Percentiles rank a stretch among this genome's conserved stretches.
phyloP scores from a whole-genome alignment of 331 rosid genomes.

The Quercus tomentella region DNA sequence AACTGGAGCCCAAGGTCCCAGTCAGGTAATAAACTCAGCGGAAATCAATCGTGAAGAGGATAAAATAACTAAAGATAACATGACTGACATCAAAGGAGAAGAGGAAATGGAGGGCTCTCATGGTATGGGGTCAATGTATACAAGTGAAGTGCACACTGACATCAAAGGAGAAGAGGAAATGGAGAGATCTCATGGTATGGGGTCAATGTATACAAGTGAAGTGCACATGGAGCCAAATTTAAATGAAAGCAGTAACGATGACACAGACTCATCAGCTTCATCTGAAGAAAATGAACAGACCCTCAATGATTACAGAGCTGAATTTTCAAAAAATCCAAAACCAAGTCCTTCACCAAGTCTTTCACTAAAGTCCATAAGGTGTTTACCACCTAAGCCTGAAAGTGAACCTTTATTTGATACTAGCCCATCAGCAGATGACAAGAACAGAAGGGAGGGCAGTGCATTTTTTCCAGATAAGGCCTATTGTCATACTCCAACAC shows the following conservation, averaged over 20 bases:
- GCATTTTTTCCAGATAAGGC: conserved; percentile 27
- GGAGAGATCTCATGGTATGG: conserved; percentile 15
- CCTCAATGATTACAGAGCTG: conserved; percentile 10
- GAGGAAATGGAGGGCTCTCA: conserved; percentile 8
- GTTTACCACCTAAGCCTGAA: conserved; percentile 12
- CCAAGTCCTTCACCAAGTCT: conserved; percentile 16
- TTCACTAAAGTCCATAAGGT: conserved; percentile 18
- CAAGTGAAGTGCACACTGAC: conserved; percentile 21
- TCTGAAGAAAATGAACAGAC: conserved; percentile 16
- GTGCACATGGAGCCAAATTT: conserved; percentile 17
- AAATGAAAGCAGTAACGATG: conserved; percentile 23
- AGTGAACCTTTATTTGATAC: conserved; percentile 30
- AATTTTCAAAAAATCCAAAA: conserved; percentile 13
- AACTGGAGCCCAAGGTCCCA: conserved; percentile 11
- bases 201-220: conserved; percentile 22
- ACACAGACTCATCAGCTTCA: conserved; percentile 31
- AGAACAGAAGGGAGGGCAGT: conserved; percentile 34
- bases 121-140: conserved; percentile 20
- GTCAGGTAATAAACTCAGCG: conserved; percentile 5
- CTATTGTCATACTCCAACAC: conserved; percentile 51
- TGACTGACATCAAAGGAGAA: neutral
- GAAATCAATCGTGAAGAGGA: conserved; percentile 15
- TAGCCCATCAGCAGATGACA: conserved; percentile 32
- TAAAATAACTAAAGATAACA: conserved; percentile 7
- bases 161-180: conserved; percentile 6